Evolutionary conservation across 75 land plant species (phyloP).

Genomic region (Picea sitchensis): DNA sequence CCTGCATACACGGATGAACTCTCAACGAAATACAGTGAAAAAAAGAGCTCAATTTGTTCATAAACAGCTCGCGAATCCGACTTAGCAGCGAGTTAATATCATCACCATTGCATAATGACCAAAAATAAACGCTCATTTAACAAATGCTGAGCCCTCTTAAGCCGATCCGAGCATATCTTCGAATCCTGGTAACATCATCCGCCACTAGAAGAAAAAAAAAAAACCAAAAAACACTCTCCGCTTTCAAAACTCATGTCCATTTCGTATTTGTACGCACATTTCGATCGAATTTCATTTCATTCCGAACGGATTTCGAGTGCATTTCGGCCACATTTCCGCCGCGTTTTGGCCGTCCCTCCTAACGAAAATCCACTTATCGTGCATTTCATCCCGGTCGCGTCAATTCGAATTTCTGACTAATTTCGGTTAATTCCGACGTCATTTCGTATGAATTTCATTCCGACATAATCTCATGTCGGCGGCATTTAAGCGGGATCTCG

Average conservation of each 20-base stretch:
- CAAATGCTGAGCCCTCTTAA: not conserved
- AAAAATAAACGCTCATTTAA: not conserved
- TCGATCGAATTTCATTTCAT: not conserved
- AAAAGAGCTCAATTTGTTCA: not conserved
- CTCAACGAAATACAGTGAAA: slow-evolving; percentile 1
- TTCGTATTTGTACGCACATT: not conserved
- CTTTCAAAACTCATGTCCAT: no score
- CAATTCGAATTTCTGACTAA: no score
- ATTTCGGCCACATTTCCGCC: slow-evolving; percentile 8
- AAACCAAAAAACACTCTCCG: no score
- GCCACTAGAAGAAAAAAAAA: no score
- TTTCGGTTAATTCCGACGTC: slow-evolving; percentile 1
- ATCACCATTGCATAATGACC: not conserved
- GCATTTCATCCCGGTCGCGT: not conserved
- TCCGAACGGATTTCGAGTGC: slow-evolving; percentile 3
- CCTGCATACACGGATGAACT: not conserved
- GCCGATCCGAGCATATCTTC: not conserved
- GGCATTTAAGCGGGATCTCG: slow-evolving; percentile 1
- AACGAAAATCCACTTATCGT: not conserved
- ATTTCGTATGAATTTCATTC: slow-evolving; percentile 9
- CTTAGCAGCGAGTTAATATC: no score
- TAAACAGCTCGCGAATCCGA: not conserved
- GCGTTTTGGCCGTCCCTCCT: not conserved
- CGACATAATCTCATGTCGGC: slow-evolving; percentile 13
- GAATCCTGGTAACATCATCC: no score